These are phyloP conservation scores for Aaosphaeria pasadenensis DNA, from an alignment of 2,329 filamentous ascomycete species.

Conservation along the genomic window DNA sequence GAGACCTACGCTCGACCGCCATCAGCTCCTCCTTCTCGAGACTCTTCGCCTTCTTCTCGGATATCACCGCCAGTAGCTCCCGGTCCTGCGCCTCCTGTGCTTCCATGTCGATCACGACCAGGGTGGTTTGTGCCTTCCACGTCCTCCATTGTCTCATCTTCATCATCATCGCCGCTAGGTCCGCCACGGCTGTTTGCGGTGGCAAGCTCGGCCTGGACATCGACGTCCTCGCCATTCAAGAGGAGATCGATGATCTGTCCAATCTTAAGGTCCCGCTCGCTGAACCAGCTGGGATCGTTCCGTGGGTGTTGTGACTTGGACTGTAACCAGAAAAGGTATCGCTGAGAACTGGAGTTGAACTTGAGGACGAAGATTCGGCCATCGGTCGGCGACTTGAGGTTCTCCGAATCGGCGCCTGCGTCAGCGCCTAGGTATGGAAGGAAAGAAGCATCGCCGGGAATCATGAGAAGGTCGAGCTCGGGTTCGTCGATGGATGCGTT, in stretches of 20 bases:
- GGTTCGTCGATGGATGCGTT: constrained; percentile 66
- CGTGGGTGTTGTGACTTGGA: constrained; percentile 75
- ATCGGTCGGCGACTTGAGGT: constrained; percentile 66
- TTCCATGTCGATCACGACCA: constrained; percentile 31
- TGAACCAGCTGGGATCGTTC: constrained; percentile 74
- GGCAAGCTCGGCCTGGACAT: constrained; percentile 69
- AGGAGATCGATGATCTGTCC: constrained; percentile 82
- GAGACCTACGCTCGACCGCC: constrained; percentile 98
- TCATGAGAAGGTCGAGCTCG: constrained; percentile 88
- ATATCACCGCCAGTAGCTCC: constrained; percentile 89
- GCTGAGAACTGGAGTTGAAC: constrained; percentile 86
- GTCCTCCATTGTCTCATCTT: constrained; percentile 64
- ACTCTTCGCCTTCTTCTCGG: constrained; percentile 81
- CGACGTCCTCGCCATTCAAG: constrained; percentile 83
- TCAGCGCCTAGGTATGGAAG: constrained; percentile 65
- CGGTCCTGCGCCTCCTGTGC: constrained; percentile 75
- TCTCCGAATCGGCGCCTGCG: constrained; percentile 51
- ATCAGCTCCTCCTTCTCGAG: constrained; percentile 90
- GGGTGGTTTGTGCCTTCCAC: constrained; percentile 52
- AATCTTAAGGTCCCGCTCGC: constrained; percentile 79
- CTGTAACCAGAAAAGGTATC: constrained; percentile 95
- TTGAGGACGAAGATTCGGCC: constrained; percentile 92
- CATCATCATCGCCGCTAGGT: constrained; percentile 52
- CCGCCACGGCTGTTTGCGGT: constrained; percentile 53
- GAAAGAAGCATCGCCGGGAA: constrained; percentile 86